Evolutionary conservation across 306 rosid genomes (phyloP), one percentile per base, ranked within the genome.

Genomic region (Potentilla sterilis): DNA sequence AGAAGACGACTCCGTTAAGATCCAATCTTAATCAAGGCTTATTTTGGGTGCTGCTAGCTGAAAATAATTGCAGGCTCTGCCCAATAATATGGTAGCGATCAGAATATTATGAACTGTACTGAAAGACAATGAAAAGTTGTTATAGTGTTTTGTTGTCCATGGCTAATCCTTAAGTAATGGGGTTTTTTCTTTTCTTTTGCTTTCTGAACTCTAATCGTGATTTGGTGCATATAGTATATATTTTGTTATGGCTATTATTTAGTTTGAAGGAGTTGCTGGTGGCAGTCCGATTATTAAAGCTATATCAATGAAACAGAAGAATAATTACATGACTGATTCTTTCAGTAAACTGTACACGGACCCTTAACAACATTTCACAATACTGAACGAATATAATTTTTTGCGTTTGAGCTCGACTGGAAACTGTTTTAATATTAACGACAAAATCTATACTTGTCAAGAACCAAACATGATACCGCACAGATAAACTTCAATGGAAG

Each of bases 1-100:
- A 74, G 76, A 83, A 48, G 64, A 78, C 71, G 84, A 91, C 28
- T 79, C 90, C 41, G 16, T 81, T 66, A 68, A 74, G 74, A 77
- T 81, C 61, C 72, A 73, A 48, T 77, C 81, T n/a, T 80, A 57
- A 47, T 6, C 47, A 8, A 14, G 1, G 19, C 34, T 38, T 40
- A 4, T 28, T 54, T 19, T 28, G 67, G 35, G 18, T 43, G 40
- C 15, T 41, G 52, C 75, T 10, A n/a, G 13, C 52, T 44, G 41
- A 28, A 47, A 48, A 34, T 38, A 18, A 47, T 51, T 52, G 34
- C 46, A 35, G 9, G 41, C 69, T 38, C 32, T 65, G 46, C 69
- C 28, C 69, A 38, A 9, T 37, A 35, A 15, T 19, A 14, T 64
- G 12, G 69, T 37, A 38, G 42, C 6, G 21, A 64, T 64, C 28